Conservation (phyloP, 306 rosid genomes). For the Begonia fuchsioides region DNA sequence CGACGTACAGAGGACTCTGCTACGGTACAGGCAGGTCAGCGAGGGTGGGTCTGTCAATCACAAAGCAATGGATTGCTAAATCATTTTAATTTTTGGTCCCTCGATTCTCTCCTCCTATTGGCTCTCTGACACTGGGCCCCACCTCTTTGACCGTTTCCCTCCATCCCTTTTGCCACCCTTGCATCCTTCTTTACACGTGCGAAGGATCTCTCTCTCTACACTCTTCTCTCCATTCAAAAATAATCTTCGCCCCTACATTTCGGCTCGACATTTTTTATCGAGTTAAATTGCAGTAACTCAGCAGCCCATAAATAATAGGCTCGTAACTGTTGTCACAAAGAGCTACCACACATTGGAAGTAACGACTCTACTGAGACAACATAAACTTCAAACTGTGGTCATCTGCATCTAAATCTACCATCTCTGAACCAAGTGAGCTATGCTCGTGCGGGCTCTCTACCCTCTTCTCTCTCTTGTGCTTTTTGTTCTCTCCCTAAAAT, state of each 20-base stretch:
- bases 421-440: too few relatives aligned
- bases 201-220: conserved; percentile 5
- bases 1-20: background rate
- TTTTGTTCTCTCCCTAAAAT: conserved; percentile 11
- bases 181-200: conserved; percentile 26
- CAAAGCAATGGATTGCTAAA: conserved; percentile 49
- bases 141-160: conserved; percentile 15
- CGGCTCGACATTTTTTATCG: too few relatives aligned
- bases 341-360: too few relatives aligned
- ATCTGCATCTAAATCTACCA: too few relatives aligned
- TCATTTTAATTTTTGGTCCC: conserved; percentile 21
- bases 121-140: conserved; percentile 10
- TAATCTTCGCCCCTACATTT: too few relatives aligned
- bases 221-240: too few relatives aligned
- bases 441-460: too few relatives aligned
- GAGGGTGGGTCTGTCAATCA: conserved; percentile 35
- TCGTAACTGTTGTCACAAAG: too few relatives aligned
- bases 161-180: conserved; percentile 21
- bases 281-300: too few relatives aligned
- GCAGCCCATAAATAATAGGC: too few relatives aligned
- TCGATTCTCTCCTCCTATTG: conserved; percentile 2
- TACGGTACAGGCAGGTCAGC: conserved; percentile 28
- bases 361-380: too few relatives aligned
- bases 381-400: too few relatives aligned
- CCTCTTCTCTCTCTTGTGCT: conserved; percentile 5